Evolutionary conservation across 192 early-diverging fungal species (phyloP), one percentile per base, ranked within the genome.

Genomic region (Linnemannia hyalina): DNA sequence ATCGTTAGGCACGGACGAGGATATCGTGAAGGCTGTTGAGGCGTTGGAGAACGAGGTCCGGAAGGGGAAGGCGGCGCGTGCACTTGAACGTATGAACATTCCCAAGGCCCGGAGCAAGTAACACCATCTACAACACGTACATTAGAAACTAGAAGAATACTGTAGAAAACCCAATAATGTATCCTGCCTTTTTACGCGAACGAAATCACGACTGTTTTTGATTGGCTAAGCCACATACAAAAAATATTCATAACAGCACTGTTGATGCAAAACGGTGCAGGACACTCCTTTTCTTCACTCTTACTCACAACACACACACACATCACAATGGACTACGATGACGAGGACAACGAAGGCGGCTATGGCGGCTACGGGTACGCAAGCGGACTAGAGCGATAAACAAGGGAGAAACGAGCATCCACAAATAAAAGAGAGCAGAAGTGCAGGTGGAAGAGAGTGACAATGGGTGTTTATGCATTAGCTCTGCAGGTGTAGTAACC

Each of bases 341-440:
- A 80, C 78, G 82, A 85, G 2, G 77, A 85, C 29, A 72, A 85
- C 73, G 42, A 71, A n/a, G n/a, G n/a, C 70, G 32, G 35, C 1
- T 35, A 73, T 32, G 82, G 76, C 22, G 77, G 82, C 26, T 85
- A 85, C 78, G 77, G 77, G 82, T 85, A 85, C 18, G 77, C 44
- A 65, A 22, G 16, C 18, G 18, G 18, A 6, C 15, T 20, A 52
- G 49, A 16, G 20, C 49, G 49, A 46, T 46, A 46, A 46, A 46
- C 44, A 46, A 46, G 10, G 44, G 15, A 46, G 10, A 46, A 46
- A 47, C 20, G 42, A 49, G 49, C 16, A 32, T 3, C 22, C 18
- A 46, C 22, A 23, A 22, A n/a, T 0, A 26, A 38, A 1, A 52
- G 13, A 32, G 26, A 65, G 60, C 13, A 23, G 23, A 60, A 13